phyloP scores from a whole-genome alignment of 2,329 filamentous ascomycete species.

The Fusarium miscanthi region DNA sequence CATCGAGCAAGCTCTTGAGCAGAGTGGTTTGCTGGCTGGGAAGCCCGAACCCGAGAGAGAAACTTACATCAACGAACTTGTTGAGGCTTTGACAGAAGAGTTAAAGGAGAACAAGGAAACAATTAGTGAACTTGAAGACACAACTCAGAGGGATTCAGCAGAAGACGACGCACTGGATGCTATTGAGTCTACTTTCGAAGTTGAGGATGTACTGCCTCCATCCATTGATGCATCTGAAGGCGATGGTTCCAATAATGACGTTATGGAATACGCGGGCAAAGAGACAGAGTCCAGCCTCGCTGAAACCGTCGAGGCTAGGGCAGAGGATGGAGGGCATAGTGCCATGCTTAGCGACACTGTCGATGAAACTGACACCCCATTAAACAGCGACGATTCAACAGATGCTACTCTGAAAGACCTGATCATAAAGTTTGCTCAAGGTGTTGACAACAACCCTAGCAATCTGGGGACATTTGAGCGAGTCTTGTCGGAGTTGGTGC shows the following conservation, averaged over 20 bases:
- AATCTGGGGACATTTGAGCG: conserved; percentile 63
- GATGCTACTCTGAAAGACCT: conserved; percentile 58
- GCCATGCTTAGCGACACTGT: not conserved
- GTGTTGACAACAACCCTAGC: conserved; percentile 54
- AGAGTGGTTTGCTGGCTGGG: conserved; percentile 63
- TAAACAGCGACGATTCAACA: not conserved
- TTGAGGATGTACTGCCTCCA: not conserved
- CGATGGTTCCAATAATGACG: not conserved
- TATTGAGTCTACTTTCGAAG: not conserved
- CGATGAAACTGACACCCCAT: not conserved
- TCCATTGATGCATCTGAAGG: not conserved
- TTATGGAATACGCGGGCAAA: not conserved
- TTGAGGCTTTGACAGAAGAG: conserved; percentile 58
- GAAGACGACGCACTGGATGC: not conserved
- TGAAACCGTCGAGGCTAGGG: not conserved
- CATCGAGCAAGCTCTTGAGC: conserved; percentile 65
- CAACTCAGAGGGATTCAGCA: conserved; percentile 5
- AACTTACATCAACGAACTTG: conserved; percentile 61
- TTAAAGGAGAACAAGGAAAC: conserved; percentile 42
- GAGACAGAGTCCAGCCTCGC: not conserved
- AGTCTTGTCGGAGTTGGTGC: conserved; percentile 62
- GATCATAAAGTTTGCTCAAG: conserved; percentile 62
- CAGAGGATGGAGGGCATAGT: not conserved
- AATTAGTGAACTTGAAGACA: conserved; percentile 27
- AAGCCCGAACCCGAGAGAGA: conserved; percentile 59